A percentile compares a stretch with the other conserved stretches of the same genome.
Evolutionary conservation across 2,329 filamentous ascomycete genomes (phyloP).

Genomic region (Penicillium sp.): DNA sequence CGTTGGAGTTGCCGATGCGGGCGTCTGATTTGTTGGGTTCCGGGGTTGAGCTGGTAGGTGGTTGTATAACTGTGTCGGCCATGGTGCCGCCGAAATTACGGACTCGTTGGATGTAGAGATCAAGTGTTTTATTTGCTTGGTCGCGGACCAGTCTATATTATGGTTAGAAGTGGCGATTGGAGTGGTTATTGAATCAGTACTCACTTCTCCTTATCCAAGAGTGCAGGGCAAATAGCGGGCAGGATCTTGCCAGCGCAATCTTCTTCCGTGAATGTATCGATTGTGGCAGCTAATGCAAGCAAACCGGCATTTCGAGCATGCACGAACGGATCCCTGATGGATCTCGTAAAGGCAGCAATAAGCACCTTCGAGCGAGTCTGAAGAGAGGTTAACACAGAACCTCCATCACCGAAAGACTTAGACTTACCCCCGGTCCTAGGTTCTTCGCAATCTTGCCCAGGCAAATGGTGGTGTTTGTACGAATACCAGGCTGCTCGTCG

Average conservation of each 20-base stretch:
- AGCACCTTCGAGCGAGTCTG: conserved; percentile 86
- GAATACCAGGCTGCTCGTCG: conserved; percentile 94
- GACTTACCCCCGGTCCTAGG: conserved; percentile 66
- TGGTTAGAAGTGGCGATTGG: conserved; percentile 13
- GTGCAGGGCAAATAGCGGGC: conserved; percentile 78
- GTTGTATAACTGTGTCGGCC: conserved; percentile 79
- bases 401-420: not conserved
- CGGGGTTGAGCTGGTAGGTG: conserved; percentile 61
- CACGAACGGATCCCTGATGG: conserved; percentile 90
- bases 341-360: conserved; percentile 87
- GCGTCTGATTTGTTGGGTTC: conserved; percentile 59
- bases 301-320: conserved; percentile 90
- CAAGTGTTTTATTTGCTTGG: conserved; percentile 87
- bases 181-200: conserved; percentile 6
- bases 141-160: conserved; percentile 72
- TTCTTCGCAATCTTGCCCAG: conserved; percentile 94
- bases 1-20: conserved; percentile 78
- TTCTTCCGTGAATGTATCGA: conserved; percentile 85
- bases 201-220: conserved; percentile 92
- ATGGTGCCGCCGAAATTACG: conserved; percentile 78
- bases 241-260: conserved; percentile 85
- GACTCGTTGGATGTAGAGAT: conserved; percentile 81
- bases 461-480: conserved; percentile 98
- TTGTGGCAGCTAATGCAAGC: conserved; percentile 82
- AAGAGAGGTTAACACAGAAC: conserved; percentile 35